Base-by-base conservation (phyloP, 495 filamentous ascomycete species). In the Trichoderma parareesei region DNA sequence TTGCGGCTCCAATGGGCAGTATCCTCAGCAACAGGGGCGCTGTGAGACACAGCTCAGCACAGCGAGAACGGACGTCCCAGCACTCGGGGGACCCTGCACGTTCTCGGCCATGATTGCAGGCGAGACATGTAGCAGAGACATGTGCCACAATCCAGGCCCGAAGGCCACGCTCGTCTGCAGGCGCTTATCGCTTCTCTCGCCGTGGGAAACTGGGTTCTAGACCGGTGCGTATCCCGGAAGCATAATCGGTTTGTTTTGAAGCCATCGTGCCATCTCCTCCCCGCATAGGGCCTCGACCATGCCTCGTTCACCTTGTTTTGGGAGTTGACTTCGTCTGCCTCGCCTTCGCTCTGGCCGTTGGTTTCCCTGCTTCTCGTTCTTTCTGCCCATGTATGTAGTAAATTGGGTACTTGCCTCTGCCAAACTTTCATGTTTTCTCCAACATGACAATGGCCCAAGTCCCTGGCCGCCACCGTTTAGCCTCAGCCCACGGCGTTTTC, bases 91-190 rank as follows among this genome's bases (percentile, higher is more conserved):
- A 35, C 33, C 27, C 18, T n/a, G 27, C 53, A 57, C 53, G 53
- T 57, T 57, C 53, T 57, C 53, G 53, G 53, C 53, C 53, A 57
- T 37, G 53, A 20, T 57, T 27, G 37, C 35, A 37, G 11, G 27
- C 35, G 53, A 57, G 53, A 57, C 53, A 57, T 11, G 27, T n/a
- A 57, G 53, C 27, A 57, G 53, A 57, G 53, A 57, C 53, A 57
- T 11, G 27, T n/a, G 37, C 27, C 27, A 57, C 27, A 57, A 14
- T 57, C 16, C 11, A 57, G 18, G 53, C 46, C n/a, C 4, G 20
- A 18, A 49, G 20, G 27, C 27, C 27, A 8, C 18, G 46, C n/a
- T 18, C 46, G 7, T 16, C n/a, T 18, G 9, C n/a, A 9, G 0
- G 18, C 8, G 6, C 27, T n/a, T 57, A 38, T 57, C 27, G 14